Evolutionary conservation across 768 basidiomycete species (phyloP).

Genomic region (Suillus fuscotomentosus): DNA sequence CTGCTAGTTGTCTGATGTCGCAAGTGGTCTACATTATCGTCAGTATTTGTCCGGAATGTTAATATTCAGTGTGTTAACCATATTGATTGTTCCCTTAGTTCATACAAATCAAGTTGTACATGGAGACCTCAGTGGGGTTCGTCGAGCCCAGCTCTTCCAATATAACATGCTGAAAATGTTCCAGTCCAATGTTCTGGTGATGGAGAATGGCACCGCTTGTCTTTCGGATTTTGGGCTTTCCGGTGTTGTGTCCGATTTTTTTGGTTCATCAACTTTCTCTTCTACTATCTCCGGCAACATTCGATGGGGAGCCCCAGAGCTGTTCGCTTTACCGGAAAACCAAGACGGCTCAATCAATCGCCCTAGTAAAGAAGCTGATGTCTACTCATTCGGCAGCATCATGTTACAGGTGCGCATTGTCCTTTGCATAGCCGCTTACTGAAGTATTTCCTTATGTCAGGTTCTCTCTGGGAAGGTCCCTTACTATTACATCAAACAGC

Average conservation of each 20-base stretch:
- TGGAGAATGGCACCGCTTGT: conserved; percentile 35
- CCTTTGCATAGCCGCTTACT: background rate
- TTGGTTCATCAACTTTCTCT: conserved; percentile 27
- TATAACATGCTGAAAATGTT: background rate
- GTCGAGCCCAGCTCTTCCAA: background rate
- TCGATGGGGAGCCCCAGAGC: conserved; percentile 41
- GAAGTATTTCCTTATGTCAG: background rate
- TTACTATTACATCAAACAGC: conserved; percentile 7
- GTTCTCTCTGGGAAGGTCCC: conserved; percentile 10
- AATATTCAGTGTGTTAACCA: background rate
- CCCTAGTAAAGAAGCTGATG: conserved; percentile 4
- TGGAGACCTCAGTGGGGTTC: conserved; percentile 9
- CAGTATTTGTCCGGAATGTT: background rate
- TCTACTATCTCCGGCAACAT: conserved; percentile 36
- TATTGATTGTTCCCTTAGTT: background rate
- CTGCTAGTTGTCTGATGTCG: background rate
- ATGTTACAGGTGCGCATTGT: conserved; percentile 3
- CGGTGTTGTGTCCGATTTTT: conserved; percentile 25
- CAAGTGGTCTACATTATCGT: conserved; percentile 1
- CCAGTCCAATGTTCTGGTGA: conserved; percentile 46
- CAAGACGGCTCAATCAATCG: conserved; percentile 17
- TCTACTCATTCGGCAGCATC: conserved; percentile 27
- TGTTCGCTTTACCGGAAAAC: conserved; percentile 19
- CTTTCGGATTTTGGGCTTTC: conserved; percentile 48
- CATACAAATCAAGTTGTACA: conserved; percentile 5